phyloP scores from a whole-genome alignment of 305 asterid species.

The Fraxinus sp. region DNA sequence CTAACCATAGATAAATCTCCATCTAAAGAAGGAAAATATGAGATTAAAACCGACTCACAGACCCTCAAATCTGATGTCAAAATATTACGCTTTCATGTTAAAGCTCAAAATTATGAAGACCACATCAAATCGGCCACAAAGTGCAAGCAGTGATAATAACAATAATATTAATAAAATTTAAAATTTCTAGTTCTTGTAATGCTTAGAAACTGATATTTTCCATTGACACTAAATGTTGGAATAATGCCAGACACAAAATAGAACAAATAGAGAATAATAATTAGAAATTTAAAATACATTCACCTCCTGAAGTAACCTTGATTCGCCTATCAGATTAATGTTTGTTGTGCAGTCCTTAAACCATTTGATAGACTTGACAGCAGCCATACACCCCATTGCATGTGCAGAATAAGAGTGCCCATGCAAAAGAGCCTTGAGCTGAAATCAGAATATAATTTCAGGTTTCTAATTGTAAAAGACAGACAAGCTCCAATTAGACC shows the following conservation, averaged over 20 bases:
- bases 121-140: background rate
- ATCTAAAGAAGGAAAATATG: background rate
- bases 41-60: background rate
- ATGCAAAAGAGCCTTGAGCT: conserved; percentile 96
- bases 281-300: background rate
- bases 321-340: conserved; percentile 54
- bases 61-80: background rate
- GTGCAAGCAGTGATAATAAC: background rate
- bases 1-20: background rate
- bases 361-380: conserved; percentile 84
- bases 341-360: conserved; percentile 65
- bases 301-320: conserved; percentile 75
- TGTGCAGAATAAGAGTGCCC: conserved; percentile 98
- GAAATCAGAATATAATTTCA: conserved; percentile 32
- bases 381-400: conserved; percentile 93
- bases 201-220: background rate
- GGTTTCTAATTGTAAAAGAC: conserved; percentile 4
- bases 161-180: background rate
- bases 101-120: background rate
- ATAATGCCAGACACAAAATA: background rate
- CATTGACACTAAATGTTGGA: background rate
- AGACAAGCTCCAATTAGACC: background rate
- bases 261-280: background rate
- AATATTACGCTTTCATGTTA: background rate
- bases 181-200: background rate